Base-by-base conservation (phyloP, 805 yeast species). In the Wickerhamomyces subpelliculosus region DNA sequence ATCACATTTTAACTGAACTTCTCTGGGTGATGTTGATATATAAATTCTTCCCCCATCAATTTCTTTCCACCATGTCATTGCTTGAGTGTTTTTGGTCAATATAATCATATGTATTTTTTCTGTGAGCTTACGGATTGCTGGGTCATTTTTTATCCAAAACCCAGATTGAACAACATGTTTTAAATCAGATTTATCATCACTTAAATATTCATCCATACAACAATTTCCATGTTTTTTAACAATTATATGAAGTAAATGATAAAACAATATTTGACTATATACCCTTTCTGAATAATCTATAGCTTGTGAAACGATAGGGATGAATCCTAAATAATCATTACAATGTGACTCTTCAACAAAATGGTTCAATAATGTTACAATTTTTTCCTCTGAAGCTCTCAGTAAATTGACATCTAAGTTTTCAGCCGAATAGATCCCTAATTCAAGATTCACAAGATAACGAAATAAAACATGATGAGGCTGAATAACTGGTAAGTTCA, bases 231-330 rank as follows among this genome's bases (percentile, higher is more conserved):
- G 73, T 5, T 32, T 40, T 17, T 44, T 43, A 1, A 64, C 40
- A 17, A 36, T 21, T 8, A 10, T 17, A 13, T 32, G 16, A 1
- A 22, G 9, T 5, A 29, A 6, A 10, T 57, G 58, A 40, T 57
- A 62, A 37, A 59, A 59, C 18, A 57, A 42, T 22, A 42, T 38
- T 37, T 52, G 52, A 22, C 47, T 35, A 9, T 34, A 38, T 3
- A 34, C 35, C 10, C 39, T 32, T 17, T 49, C 52, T 6, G 61
- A 40, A 10, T 51, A 39, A 13, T 54, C 58, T 12, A 63, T 54
- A 3, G 65, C 67, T 36, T 64, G 60, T 7, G 53, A 45, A n/a
- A 68, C 34, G 41, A 65, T 52, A 2, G 68, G 66, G 4, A 67
- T 42, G 9, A 62, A 39, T 1, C 52, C 57, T 2, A 49, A 35